phyloP scores from a whole-genome alignment of 352 stramenopile species.

The Phytophthora brassicae region DNA sequence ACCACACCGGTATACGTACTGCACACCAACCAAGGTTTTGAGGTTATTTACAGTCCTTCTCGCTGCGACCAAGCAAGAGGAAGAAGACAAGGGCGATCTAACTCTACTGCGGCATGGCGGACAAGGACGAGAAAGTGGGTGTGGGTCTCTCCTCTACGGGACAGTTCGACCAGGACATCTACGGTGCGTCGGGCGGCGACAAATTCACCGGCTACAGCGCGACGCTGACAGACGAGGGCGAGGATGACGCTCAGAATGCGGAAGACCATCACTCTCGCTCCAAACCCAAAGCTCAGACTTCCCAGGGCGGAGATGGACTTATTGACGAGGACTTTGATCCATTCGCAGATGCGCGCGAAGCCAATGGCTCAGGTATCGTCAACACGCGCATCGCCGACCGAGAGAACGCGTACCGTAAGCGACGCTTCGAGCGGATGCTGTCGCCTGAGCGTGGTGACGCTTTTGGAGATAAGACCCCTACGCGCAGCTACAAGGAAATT shows the following conservation, averaged over 20 bases:
- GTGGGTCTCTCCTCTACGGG: slow-evolving; percentile 63
- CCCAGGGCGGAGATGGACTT: slow-evolving; percentile 39
- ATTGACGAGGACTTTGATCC: slow-evolving; percentile 89
- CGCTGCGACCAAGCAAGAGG: slow-evolving; percentile 9
- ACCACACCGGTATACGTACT: background rate
- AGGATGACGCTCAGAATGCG: slow-evolving; percentile 38
- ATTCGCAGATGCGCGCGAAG: slow-evolving; percentile 80
- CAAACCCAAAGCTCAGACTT: background rate
- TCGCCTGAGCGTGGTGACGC: slow-evolving; percentile 90
- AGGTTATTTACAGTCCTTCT: slow-evolving; percentile 7
- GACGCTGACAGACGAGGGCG: slow-evolving; percentile 61
- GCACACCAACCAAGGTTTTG: background rate
- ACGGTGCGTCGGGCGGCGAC: slow-evolving; percentile 42
- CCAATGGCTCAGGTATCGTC: slow-evolving; percentile 89
- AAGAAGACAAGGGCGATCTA: slow-evolving; percentile 4
- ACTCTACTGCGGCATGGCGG: slow-evolving; percentile 30
- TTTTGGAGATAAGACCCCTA: slow-evolving; percentile 85
- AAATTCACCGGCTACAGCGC: slow-evolving; percentile 63
- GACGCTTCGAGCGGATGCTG: slow-evolving; percentile 88
- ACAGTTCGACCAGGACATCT: slow-evolving; percentile 81
- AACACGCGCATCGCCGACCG: slow-evolving; percentile 94
- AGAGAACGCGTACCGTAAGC: slow-evolving; percentile 92
- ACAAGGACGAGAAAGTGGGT: slow-evolving; percentile 43
- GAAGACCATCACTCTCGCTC: slow-evolving; percentile 34
- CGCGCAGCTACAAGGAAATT: slow-evolving; percentile 85